A percentile compares a stretch with the other conserved stretches of the same genome.
Conservation (phyloP, 805 yeast genomes). For the Hanseniaspora lachancei region DNA sequence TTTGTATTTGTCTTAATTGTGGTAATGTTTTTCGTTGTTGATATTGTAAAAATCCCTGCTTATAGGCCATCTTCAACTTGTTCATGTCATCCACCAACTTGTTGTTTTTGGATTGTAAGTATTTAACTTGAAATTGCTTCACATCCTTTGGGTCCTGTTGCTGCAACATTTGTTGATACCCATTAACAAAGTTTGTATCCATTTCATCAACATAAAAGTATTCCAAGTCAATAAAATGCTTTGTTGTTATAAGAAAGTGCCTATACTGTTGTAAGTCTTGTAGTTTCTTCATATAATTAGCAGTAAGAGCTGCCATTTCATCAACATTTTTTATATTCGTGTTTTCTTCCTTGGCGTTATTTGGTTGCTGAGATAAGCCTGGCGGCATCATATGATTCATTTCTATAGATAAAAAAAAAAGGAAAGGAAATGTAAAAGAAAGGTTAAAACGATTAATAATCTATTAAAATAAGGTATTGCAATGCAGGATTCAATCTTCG, state of each 20-base stretch:
- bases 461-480: too few relatives aligned
- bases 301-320: background rate
- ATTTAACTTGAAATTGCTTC: slow-evolving; percentile 8
- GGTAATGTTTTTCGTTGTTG: slow-evolving; percentile 11
- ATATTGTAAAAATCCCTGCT: slow-evolving; percentile 9
- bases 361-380: background rate
- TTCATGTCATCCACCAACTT: slow-evolving; percentile 9
- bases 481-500: too few relatives aligned
- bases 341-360: background rate
- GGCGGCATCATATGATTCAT: slow-evolving; percentile 1
- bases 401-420: background rate
- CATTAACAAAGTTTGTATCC: slow-evolving; percentile 11
- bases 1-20: slow-evolving; percentile 11
- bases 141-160: slow-evolving; percentile 8
- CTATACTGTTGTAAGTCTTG: slow-evolving; percentile 12
- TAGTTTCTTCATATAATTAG: slow-evolving; percentile 10
- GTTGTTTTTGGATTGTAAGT: slow-evolving; percentile 11
- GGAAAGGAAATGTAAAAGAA: background rate
- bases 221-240: slow-evolving; percentile 12
- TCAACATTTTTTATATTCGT: background rate
- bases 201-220: slow-evolving; percentile 12
- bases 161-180: slow-evolving; percentile 11
- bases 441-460: background rate
- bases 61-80: slow-evolving; percentile 4
- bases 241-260: slow-evolving; percentile 11